These are phyloP conservation scores for Theobroma cacao DNA, from an alignment of 345 rosid genomes.

Conservation along the genomic window DNA sequence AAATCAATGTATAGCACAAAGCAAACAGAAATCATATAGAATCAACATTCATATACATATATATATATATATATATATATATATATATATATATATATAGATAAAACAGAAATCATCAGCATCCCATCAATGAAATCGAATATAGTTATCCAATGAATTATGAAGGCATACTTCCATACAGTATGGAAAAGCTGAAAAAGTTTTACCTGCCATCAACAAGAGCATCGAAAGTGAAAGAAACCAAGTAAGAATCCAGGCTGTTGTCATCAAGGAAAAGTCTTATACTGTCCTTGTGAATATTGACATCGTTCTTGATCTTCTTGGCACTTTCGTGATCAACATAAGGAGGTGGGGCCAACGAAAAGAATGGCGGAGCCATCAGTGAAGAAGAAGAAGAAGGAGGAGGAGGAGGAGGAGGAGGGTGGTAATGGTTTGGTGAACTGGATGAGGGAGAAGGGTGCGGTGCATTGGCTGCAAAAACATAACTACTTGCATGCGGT, in stretches of 20 bases:
- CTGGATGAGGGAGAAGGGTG: not conserved
- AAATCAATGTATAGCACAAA: too few relatives aligned
- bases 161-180: too few relatives aligned
- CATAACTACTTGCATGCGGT: not conserved
- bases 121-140: not conserved
- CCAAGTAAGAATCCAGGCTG: slow-evolving; percentile 31
- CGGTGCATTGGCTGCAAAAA: slow-evolving; percentile 2
- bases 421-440: not conserved
- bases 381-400: not conserved
- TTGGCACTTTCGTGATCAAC: slow-evolving; percentile 41
- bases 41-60: too few relatives aligned
- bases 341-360: slow-evolving; percentile 23
- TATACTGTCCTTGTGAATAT: slow-evolving; percentile 40
- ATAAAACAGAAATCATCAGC: not conserved
- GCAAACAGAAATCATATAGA: too few relatives aligned
- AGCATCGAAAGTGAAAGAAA: slow-evolving; percentile 54
- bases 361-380: not conserved
- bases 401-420: not conserved
- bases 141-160: not conserved
- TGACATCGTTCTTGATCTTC: slow-evolving; percentile 41
- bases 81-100: too few relatives aligned
- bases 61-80: too few relatives aligned
- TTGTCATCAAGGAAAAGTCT: slow-evolving; percentile 32
- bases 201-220: slow-evolving; percentile 44
- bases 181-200: too few relatives aligned